Evolutionary conservation across 139 green algal species (phyloP).

Genomic region (Tetraselmis chui): DNA sequence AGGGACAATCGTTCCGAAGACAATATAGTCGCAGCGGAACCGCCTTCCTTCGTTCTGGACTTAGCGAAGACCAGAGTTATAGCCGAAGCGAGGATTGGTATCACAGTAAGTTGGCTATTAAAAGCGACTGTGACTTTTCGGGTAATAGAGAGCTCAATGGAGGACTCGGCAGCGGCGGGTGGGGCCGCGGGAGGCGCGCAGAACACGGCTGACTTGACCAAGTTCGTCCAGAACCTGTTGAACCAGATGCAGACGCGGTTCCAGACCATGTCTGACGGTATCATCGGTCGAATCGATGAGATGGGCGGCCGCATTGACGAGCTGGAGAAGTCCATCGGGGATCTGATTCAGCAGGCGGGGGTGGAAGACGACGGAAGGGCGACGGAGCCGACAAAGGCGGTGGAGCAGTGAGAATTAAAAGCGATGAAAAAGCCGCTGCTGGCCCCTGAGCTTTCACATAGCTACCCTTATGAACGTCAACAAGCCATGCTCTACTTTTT

Average conservation of each 20-base stretch:
- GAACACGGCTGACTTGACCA: conserved; percentile 17
- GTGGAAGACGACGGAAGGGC: neutral
- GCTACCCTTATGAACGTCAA: too few species aligned
- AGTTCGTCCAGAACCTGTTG: conserved; percentile 32
- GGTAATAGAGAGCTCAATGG: too few species aligned
- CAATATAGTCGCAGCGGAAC: too few species aligned
- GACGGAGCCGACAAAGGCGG: neutral
- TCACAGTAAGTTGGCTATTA: too few species aligned
- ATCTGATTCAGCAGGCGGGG: conserved; percentile 44
- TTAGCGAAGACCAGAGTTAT: too few species aligned
- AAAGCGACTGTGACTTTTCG: too few species aligned
- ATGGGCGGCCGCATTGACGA: conserved; percentile 54
- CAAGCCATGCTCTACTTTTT: too few species aligned
- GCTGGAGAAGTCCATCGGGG: conserved; percentile 48
- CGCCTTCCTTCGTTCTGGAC: too few species aligned
- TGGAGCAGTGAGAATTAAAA: neutral
- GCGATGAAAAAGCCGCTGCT: too few species aligned
- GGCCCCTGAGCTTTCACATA: too few species aligned
- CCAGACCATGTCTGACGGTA: conserved; percentile 47
- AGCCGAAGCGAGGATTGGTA: too few species aligned
- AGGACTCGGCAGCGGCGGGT: neutral
- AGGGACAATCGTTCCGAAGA: too few species aligned
- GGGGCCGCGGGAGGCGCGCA: neutral
- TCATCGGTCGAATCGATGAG: conserved; percentile 46
- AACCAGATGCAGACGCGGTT: conserved; percentile 47